Evolutionary conservation across 2,329 filamentous ascomycete genomes (phyloP).

Genomic region (Colletotrichum truncatum): DNA sequence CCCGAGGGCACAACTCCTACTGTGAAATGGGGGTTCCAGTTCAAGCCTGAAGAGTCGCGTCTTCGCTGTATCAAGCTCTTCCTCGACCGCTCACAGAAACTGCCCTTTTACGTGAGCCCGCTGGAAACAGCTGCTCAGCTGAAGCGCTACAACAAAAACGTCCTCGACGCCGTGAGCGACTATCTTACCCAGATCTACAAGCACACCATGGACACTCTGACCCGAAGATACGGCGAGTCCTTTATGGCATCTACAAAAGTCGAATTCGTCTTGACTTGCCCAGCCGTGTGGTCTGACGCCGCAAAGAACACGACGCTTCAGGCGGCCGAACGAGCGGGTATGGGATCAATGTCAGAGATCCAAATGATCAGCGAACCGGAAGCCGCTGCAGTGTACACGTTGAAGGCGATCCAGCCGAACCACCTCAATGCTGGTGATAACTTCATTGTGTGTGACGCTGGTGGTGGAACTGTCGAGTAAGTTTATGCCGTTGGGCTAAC

Average conservation of each 20-base stretch:
- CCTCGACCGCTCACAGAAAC: slow-evolving; percentile 81
- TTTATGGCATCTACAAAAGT: slow-evolving; percentile 82
- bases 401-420: slow-evolving; percentile 82
- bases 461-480: slow-evolving; percentile 74
- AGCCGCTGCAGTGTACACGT: slow-evolving; percentile 81
- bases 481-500: slow-evolving; percentile 35
- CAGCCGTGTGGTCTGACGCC: slow-evolving; percentile 85
- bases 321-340: slow-evolving; percentile 80
- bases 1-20: slow-evolving; percentile 52
- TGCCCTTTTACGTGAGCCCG: slow-evolving; percentile 82
- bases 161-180: slow-evolving; percentile 81
- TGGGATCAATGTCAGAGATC: slow-evolving; percentile 75
- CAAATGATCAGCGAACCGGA: slow-evolving; percentile 86
- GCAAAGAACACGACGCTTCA: slow-evolving; percentile 86
- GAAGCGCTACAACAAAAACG: slow-evolving; percentile 78
- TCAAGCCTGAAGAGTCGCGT: slow-evolving; percentile 79
- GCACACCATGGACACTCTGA: slow-evolving; percentile 82
- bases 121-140: slow-evolving; percentile 81
- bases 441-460: slow-evolving; percentile 70
- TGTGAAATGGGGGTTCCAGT: slow-evolving; percentile 84
- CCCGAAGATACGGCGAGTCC: slow-evolving; percentile 77
- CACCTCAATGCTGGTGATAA: slow-evolving; percentile 75
- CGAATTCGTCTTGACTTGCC: slow-evolving; percentile 83
- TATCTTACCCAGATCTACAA: slow-evolving; percentile 80
- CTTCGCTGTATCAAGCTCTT: slow-evolving; percentile 87